Evolutionary conservation across 164 flowering plant species (phyloP), one percentile per base, ranked within the genome.

Genomic region (Stephania yunnanensis): DNA sequence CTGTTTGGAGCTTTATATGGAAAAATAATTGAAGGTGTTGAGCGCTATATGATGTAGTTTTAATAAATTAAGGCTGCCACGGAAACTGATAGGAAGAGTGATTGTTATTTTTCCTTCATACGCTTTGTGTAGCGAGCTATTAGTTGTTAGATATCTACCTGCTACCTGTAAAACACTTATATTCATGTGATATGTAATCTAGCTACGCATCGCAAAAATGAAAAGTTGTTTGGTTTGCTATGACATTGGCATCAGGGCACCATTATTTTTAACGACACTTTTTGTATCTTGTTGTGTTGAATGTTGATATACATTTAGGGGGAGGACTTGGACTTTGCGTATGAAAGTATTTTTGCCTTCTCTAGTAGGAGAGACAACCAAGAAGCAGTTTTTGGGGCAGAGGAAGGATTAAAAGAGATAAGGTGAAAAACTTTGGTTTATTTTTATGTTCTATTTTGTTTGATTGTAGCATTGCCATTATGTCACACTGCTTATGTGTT

Each of bases 301-400:
- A n/a, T 45, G n/a, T 25, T 44, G 13, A 42, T 78, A 63, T 17
- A 48, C 61, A 73, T 53, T 69, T 78, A 91, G 98, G 99, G 99
- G 66, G 99, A 93, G 77, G 97, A 95, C 58, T 82, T 93, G 86
- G 99, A 95, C 76, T 91, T 87, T 80, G 98, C 99, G 46, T 93
- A 86, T 84, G 95, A 89, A 74, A 93, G 95, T 81, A 95, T 95
- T 79, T 93, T 96, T 78, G 97, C 99, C 25, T 93, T 95, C 79
- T 92, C 98, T 68, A 81, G 87, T 36, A 87, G 93, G 83, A 87
- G 92, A 82, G 91, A 93, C 80, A 86, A 89, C 79, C 99, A 95
- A 74, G 97, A 92, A 77, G 92, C 90, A 6, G 88, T 93, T 78
- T 92, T 93, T 81, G 98, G 97, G 74, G 87, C 91, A 73, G 98